Evolutionary conservation across 169 alveolate genomes (phyloP), one percentile per base, ranked within the genome.

Genomic region (Babesia divergens): DNA sequence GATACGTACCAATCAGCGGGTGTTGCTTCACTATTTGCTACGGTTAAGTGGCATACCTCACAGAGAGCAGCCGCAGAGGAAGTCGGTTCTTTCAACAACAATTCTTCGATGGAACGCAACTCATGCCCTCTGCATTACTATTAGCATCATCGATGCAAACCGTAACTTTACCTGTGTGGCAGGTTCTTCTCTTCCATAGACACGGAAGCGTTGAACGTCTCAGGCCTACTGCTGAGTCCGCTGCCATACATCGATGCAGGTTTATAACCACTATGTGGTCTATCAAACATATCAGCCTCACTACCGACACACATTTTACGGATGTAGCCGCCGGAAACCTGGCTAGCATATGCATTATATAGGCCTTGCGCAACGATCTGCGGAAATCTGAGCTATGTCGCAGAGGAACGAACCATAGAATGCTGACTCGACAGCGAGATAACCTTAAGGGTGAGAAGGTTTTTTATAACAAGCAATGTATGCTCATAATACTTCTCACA

Each of bases 41-140:
- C 8, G 13, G 32, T 40, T 13, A 46, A 0, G 14, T 42, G 50
- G 51, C 82, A 53, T 32, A 34, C 40, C 51, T 77, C 82, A 58
- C 86, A 77, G 9, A 77, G 6, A 0, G 29, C 50, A 14, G 47
- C 54, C 67, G 43, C 62, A 29, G 52, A 34, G 0, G n/a, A 20
- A 18, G 22, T 26, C 8, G 86, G 76, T 6, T 52, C 54, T 16
- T 47, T 69, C 76, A 77, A 40, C 53, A 77, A 46, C 54, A 77
- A 37, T 26, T 52, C 60, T 46, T 77, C 86, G 20, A 66, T 67
- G 22, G 86, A 66, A 1, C 86, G 46, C 24, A 77, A 37, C 44
- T 77, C 86, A 50, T 77, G 86, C 29, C 82, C 81, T 20, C 86
- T 72, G 52, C 26, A 24, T 14, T n/a, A n/a, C n/a, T n/a, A n/a